These are phyloP conservation scores for Hypocrella siamensis DNA, from an alignment of 2,329 filamentous ascomycete genomes.

Conservation along the genomic window DNA sequence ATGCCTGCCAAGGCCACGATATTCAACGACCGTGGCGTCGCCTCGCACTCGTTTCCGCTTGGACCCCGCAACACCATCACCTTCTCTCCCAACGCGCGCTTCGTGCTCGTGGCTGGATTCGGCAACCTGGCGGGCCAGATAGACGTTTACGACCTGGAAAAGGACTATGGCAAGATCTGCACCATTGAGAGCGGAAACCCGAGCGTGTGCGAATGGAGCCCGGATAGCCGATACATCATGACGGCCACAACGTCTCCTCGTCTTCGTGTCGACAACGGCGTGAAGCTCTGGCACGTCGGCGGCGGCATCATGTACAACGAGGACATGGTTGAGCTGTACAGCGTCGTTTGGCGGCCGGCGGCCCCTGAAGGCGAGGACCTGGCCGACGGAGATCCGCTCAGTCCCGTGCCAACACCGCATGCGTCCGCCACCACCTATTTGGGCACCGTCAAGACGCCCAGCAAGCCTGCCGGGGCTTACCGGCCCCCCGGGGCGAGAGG, in stretches of 20 bases:
- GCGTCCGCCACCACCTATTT: constrained; percentile 69
- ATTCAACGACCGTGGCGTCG: constrained; percentile 77
- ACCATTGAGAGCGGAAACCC: constrained; percentile 94
- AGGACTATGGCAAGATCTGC: constrained; percentile 81
- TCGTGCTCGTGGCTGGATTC: constrained; percentile 88
- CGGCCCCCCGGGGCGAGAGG: constrained; percentile 88
- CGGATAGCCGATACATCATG: constrained; percentile 87
- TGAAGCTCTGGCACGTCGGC: constrained; percentile 87
- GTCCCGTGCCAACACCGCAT: constrained; percentile 62
- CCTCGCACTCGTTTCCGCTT: constrained; percentile 73
- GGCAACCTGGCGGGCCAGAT: constrained; percentile 95
- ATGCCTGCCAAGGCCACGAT: constrained; percentile 99
- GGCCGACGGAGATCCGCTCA: constrained; percentile 52
- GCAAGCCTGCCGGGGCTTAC: constrained; percentile 94
- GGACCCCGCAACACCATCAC: constrained; percentile 85
- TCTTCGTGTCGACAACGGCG: constrained; percentile 88
- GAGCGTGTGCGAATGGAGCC: constrained; percentile 93
- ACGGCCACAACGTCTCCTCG: constrained; percentile 96
- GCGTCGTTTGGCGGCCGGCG: constrained; percentile 76
- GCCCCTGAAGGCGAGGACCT: constrained; percentile 40
- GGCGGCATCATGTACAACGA: constrained; percentile 88
- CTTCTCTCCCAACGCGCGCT: constrained; percentile 87
- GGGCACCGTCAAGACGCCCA: constrained; percentile 79
- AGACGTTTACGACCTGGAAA: constrained; percentile 91
- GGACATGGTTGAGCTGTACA: constrained; percentile 88